A percentile compares a stretch with the other conserved stretches of the same genome.
These are phyloP conservation scores for Talaromyces albobiverticillius DNA, from an alignment of 2,329 filamentous ascomycete species.

Conservation along the genomic window DNA sequence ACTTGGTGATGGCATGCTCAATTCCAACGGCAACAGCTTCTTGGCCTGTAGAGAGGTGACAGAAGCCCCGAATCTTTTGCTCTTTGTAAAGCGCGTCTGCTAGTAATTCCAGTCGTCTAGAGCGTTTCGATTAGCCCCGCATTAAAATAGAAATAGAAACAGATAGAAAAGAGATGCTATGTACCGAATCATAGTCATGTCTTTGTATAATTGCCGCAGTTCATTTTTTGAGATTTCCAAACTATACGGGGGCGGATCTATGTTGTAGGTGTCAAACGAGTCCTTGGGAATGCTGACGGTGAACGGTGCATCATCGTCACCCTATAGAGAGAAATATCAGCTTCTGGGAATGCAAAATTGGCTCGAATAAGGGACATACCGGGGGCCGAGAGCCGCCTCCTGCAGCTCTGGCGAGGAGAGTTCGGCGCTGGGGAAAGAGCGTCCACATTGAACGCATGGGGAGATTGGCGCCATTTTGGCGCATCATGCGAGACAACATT, in stretches of 20 bases:
- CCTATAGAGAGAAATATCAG: conserved; percentile 48
- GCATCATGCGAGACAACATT: neutral
- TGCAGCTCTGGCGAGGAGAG: neutral
- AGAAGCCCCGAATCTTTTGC: conserved; percentile 98
- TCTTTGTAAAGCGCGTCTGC: conserved; percentile 97
- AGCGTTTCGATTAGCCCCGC: neutral
- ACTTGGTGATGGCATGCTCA: conserved; percentile 82
- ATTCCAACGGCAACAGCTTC: conserved; percentile 93
- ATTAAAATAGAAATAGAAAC: neutral
- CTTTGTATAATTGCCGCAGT: conserved; percentile 93
- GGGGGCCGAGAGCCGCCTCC: neutral
- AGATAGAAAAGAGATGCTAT: neutral
- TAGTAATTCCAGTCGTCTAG: conserved; percentile 95
- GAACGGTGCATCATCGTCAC: conserved; percentile 87
- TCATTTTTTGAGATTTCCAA: conserved; percentile 89
- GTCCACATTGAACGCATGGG: neutral
- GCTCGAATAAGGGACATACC: neutral
- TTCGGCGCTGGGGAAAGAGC: neutral
- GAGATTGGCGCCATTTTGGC: neutral
- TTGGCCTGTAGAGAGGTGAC: conserved; percentile 93
- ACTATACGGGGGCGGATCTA: conserved; percentile 88
- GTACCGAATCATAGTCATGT: conserved; percentile 90
- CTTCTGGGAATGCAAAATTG: neutral
- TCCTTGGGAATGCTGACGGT: conserved; percentile 84
- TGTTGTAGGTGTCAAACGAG: conserved; percentile 96